Base-by-base conservation (phyloP, 176 grass and related monocot species). In the Otatea glauca region DNA sequence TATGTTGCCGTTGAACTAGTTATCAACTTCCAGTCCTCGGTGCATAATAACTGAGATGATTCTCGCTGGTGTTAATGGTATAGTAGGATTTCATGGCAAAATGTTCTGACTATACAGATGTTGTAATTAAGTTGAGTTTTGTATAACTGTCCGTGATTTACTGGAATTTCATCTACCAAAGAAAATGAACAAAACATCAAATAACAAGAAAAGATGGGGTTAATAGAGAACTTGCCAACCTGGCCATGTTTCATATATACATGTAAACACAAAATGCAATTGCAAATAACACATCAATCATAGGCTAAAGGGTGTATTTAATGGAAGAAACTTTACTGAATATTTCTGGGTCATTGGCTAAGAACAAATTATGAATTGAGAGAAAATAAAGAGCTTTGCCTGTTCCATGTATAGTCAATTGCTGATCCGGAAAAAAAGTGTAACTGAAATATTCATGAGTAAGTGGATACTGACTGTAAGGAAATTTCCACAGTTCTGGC, bases 401-500 rank as follows among this genome's bases (percentile, higher is more conserved):
- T 29, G 25, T 58, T 66, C 8, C 54, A 44, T 37, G 21, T 65
- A 45, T 45, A 72, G 16, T 44, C 44, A 70, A 53, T 55, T 17
- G 11, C 12, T 72, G 4, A 12, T 68, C 9, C 34, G 45, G 43
- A 3, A 83, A 3, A 3, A 83, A 12, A 15, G 38, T 20, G 18
- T 47, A 42, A 45, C 9, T 2, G 49, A 81, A 81, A 42, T 44
- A 56, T 59, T 59, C 62, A 76, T 4, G 42, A 12, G 23, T 42
- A 17, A 62, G 8, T 76, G 71, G 41, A 81, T 41, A 80, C 88
- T 23, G 29, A 94, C 92, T 43, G 86, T 84, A 65, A 94, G 79
- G 62, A 88, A 91, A 76, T 94, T 91, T 87, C 88, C 92, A 67
- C 73, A 75, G 76, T 94, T 94, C 74, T 91, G 88, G 7, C 92